Conservation (phyloP, 2,329 filamentous ascomycete genomes). For the Zelopaecilomyces penicillatus region DNA sequence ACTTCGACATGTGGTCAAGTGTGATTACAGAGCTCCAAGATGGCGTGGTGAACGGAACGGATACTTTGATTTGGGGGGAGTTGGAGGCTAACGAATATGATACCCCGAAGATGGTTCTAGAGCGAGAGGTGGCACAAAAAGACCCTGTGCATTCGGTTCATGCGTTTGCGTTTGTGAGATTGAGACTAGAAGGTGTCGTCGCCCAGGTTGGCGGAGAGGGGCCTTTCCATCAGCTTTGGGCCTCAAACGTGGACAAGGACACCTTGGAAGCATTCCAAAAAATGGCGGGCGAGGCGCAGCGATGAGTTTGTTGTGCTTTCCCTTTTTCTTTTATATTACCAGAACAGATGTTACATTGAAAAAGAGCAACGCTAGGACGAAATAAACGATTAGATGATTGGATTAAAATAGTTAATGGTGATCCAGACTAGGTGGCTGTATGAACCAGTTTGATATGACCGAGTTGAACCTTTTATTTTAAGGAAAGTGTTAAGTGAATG, state of each 20-base stretch:
- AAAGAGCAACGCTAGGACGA: too few relatives aligned
- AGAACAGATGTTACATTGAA: too few relatives aligned
- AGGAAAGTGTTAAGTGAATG: too few relatives aligned
- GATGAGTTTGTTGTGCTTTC: neutral
- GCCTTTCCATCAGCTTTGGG: constrained; percentile 59
- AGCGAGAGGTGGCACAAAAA: constrained; percentile 42
- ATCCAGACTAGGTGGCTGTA: too few relatives aligned
- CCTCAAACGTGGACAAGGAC: constrained; percentile 66
- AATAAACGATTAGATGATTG: too few relatives aligned
- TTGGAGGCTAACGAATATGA: constrained; percentile 42
- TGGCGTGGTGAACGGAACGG: constrained; percentile 42
- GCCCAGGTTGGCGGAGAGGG: constrained; percentile 54
- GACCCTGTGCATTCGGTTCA: constrained; percentile 64
- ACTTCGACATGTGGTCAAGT: constrained; percentile 68
- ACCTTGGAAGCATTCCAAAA: constrained; percentile 54
- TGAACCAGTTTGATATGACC: too few relatives aligned
- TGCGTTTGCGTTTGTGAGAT: constrained; percentile 54
- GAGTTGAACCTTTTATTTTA: too few relatives aligned
- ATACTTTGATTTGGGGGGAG: constrained; percentile 42
- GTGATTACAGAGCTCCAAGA: constrained; percentile 59
- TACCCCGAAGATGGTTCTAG: constrained; percentile 45
- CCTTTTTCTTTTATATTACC: too few relatives aligned
- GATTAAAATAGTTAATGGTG: too few relatives aligned
- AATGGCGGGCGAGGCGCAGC: constrained; percentile 17
- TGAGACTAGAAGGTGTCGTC: constrained; percentile 52